Evolutionary conservation across 345 rosid species (phyloP), one percentile per base, ranked within the genome.

Genomic region (Bruguiera sexangula): DNA sequence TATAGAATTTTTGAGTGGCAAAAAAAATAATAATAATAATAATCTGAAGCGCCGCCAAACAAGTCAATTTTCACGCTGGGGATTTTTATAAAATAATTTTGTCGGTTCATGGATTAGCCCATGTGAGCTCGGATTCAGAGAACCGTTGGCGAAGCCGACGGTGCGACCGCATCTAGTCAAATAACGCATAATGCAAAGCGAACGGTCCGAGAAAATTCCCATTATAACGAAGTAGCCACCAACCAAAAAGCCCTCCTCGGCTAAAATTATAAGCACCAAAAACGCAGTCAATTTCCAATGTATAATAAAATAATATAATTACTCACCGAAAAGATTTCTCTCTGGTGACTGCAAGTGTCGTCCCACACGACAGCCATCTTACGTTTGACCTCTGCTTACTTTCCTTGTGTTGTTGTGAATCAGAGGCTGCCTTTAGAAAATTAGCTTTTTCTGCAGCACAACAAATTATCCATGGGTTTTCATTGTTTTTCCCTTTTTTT

Each of bases 81-180:
- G 6, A 43, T 51, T 30, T 46, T 10, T 54, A 29, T n/a, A 26
- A 9, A 18, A 8, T 11, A 26, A 8, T 56, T 66, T 51, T 31
- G 76, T 70, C 55, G 71, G 69, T 73, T 76, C 37, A 62, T 46
- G 32, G 56, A 65, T 63, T 10, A 29, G 36, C 31, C 43, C 55
- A 30, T 51, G 39, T 2, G 26, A 58, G 53, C 26, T 34, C 37
- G 43, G 77, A 56, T 31, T 20, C 71, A 61, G 1, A 32, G 68
- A 68, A 36, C 69, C 73, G 16, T 6, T 15, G 31, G 60, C 6
- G 19, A 43, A 72, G 72, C 76, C 24, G 71, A 69, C 68, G 70
- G 74, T 36, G 36, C 54, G 26, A 11, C 51, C 4, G 57, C n/a
- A 37, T 19, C n/a, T 60, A 26, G 69, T 72, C 74, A 65, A 46